These are phyloP conservation scores for Thyridium curvatum DNA, from an alignment of 2,329 filamentous ascomycete genomes.

Conservation along the genomic window DNA sequence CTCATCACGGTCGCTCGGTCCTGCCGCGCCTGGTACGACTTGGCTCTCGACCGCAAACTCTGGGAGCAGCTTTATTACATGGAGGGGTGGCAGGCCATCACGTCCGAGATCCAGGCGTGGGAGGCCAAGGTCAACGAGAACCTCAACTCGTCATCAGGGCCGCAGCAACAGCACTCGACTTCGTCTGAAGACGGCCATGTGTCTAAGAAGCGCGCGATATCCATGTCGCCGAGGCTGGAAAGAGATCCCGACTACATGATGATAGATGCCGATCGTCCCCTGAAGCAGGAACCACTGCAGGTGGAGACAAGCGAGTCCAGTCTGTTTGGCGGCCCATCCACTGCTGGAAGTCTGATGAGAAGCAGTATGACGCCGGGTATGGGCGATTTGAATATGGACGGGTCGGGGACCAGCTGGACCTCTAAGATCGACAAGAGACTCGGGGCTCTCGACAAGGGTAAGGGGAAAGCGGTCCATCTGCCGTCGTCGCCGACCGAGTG, in stretches of 20 bases:
- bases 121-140: constrained; percentile 53
- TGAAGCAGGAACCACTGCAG: constrained; percentile 16
- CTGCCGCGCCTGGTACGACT: constrained; percentile 74
- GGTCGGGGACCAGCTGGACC: constrained; percentile 21
- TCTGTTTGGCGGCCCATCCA: constrained; percentile 21
- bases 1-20: constrained; percentile 73
- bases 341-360: constrained; percentile 1
- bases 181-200: constrained; percentile 40
- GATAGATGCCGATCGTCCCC: constrained; percentile 23
- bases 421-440: constrained; percentile 6
- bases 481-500: constrained; percentile 4
- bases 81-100: constrained; percentile 79
- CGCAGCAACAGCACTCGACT: constrained; percentile 32
- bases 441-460: constrained; percentile 19
- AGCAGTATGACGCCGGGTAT: constrained; percentile 14
- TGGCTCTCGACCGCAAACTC: constrained; percentile 75
- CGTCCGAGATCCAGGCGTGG: constrained; percentile 57
- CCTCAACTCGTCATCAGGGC: constrained; percentile 25
- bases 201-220: constrained; percentile 49
- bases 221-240: constrained; percentile 23
- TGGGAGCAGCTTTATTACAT: constrained; percentile 79
- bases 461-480: constrained; percentile 23
- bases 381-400: constrained; percentile 26
- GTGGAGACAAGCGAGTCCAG: constrained; percentile 13
- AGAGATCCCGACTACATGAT: constrained; percentile 39